Evolutionary conservation across 257 asterid species (phyloP).

Genomic region (Primulina eburnea): DNA sequence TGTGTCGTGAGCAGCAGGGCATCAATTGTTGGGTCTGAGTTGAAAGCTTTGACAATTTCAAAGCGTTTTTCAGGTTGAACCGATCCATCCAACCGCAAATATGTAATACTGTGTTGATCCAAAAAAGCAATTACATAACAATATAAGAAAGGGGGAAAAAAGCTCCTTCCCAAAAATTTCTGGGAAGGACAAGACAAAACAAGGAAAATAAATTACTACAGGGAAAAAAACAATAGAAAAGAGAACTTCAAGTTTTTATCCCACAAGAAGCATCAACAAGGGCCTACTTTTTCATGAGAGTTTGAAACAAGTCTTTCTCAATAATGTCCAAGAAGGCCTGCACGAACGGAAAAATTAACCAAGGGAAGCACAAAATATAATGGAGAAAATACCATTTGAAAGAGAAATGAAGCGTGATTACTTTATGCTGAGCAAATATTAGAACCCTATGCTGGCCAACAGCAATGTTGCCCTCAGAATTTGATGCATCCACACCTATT

Average conservation of each 20-base stretch:
- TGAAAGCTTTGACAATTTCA: conserved; percentile 95
- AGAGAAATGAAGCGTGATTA: conserved; percentile 26
- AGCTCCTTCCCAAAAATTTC: not conserved
- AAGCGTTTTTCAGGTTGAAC: conserved; percentile 92
- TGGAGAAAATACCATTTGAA: not conserved
- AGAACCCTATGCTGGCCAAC: conserved; percentile 92
- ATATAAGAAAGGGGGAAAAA: not conserved
- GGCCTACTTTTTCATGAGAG: conserved; percentile 68
- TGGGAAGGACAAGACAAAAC: not conserved
- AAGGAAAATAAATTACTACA: not conserved
- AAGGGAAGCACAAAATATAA: conserved; percentile 17
- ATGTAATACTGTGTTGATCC: conserved; percentile 63
- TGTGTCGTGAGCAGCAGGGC: conserved; percentile 92
- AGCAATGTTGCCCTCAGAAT: conserved; percentile 66
- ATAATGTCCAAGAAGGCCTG: conserved; percentile 94
- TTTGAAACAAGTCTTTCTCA: conserved; percentile 82
- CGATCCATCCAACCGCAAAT: conserved; percentile 97
- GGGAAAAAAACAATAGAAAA: not conserved
- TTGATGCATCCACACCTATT: conserved; percentile 82
- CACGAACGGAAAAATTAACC: conserved; percentile 33
- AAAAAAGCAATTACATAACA: conserved; percentile 23
- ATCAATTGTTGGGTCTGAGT: conserved; percentile 99
- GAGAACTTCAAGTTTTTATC: not conserved
- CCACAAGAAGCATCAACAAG: not conserved
- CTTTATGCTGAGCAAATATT: conserved; percentile 99